Base-by-base conservation (phyloP, 1,284 basidiomycete species). In the Rhizoctonia solani region DNA sequence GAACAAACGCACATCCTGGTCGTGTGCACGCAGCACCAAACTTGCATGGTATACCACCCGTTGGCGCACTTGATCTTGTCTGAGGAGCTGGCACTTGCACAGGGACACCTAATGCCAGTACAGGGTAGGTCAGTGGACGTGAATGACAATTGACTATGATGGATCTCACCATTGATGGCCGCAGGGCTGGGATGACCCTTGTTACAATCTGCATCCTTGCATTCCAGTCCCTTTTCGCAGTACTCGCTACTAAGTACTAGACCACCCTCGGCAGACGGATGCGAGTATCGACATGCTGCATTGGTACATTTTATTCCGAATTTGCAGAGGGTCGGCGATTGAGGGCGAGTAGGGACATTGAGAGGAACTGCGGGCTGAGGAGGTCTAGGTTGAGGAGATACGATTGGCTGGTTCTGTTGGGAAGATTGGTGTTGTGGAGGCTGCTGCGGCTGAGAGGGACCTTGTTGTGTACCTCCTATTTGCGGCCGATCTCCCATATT, bases 181-280 rank as follows among this genome's bases (percentile, higher is more conserved):
- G 93, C 92, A 8, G 93, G 91, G 73, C 91, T 93, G 69, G 93
- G 88, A 76, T 96, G 93, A 27, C 86, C 86, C 77, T 92, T 92
- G 68, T 90, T 85, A 75, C 93, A 96, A 77, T 96, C 93, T 74
- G 90, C 87, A 76, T 97, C 92, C 75, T 89, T 88, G 77, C 95
- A 98, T 49, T 88, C 80, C 74, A 87, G 89, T 19, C 92, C 92
- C 46, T 88, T 86, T 73, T 92, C 88, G 76, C 94, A 97, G 21
- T 91, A 82, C 70, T 96, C 95, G 69, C 90, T 93, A 73, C 90
- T 93, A 68, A 97, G 80, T 1, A 97, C 95, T 71, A 98, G 84
- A n/a, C 94, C 95, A 74, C 89, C 92, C 78, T 95, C 92, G 13
- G 86, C 81, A 4, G 90, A 93, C 2, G 95, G 93, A 76, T 98